A percentile compares a stretch with the other conserved stretches of the same genome.
Conservation (phyloP, 177 flowering plant genomes). For the Vitis hybrid region DNA sequence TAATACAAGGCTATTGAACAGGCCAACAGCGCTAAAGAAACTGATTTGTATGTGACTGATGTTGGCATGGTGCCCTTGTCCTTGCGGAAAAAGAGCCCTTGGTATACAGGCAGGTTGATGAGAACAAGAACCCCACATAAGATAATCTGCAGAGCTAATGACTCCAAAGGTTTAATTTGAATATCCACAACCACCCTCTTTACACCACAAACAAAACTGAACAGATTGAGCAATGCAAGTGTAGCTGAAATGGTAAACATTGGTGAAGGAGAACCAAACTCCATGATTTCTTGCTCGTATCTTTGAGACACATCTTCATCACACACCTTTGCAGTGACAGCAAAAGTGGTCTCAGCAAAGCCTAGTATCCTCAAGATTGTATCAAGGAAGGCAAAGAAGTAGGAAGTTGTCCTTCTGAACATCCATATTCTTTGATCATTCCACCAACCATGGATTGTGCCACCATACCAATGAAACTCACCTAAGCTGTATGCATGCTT, state of each 20-base stretch:
- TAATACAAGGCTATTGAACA: slow-evolving; percentile 12
- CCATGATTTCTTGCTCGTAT: slow-evolving; percentile 37
- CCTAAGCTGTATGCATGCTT: slow-evolving; percentile 29
- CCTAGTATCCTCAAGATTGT: slow-evolving; percentile 24
- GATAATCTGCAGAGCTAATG: slow-evolving; percentile 24
- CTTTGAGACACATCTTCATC: slow-evolving; percentile 31
- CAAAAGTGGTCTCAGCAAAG: slow-evolving; percentile 20
- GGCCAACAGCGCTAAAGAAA: slow-evolving; percentile 12
- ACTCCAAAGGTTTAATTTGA: background rate
- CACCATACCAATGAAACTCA: slow-evolving; percentile 34
- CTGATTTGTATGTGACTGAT: slow-evolving; percentile 18
- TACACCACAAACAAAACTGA: slow-evolving; percentile 14
- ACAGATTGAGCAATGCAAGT: slow-evolving; percentile 28
- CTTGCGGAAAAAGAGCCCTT: slow-evolving; percentile 27
- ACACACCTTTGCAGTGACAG: slow-evolving; percentile 31
- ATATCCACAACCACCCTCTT: slow-evolving; percentile 3
- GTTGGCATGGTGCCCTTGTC: slow-evolving; percentile 31
- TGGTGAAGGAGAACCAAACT: slow-evolving; percentile 38
- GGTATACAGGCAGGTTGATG: slow-evolving; percentile 27
- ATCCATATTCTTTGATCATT: slow-evolving; percentile 48
- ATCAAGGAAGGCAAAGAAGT: slow-evolving; percentile 34
- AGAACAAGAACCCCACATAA: slow-evolving; percentile 19
- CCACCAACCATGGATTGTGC: slow-evolving; percentile 51
- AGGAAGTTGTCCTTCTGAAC: slow-evolving; percentile 36
- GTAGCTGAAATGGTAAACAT: slow-evolving; percentile 33